phyloP scores from a whole-genome alignment of 306 rosid genomes.

The Malus fusca region DNA sequence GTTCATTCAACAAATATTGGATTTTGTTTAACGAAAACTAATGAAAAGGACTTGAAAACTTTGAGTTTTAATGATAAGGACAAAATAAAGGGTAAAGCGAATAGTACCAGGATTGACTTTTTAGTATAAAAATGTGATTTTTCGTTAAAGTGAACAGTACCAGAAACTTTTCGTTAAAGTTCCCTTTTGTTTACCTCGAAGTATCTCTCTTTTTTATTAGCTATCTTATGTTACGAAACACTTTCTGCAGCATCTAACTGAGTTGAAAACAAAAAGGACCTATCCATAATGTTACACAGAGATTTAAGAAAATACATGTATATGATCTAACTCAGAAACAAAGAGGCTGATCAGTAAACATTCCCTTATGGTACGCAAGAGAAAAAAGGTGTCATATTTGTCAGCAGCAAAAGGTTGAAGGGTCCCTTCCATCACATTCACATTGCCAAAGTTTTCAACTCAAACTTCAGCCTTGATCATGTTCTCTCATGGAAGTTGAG shows the following conservation, averaged over 20 bases:
- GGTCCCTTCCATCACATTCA: constrained; percentile 15
- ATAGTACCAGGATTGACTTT: no score
- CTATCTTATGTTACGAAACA: constrained; percentile 29
- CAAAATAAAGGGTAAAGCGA: no score
- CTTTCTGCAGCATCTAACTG: constrained; percentile 28
- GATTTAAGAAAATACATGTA: background rate
- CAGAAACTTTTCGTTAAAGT: no score
- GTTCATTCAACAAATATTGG: constrained; percentile 21
- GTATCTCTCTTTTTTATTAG: constrained; percentile 13
- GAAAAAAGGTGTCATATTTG: constrained; percentile 10
- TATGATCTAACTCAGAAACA: constrained; percentile 22
- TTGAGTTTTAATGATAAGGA: no score
- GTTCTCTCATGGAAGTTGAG: constrained; percentile 55
- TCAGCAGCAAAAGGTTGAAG: constrained; percentile 19
- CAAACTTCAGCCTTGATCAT: constrained; percentile 16
- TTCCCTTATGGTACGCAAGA: background rate
- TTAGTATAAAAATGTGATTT: no score
- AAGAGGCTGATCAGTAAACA: constrained; percentile 19
- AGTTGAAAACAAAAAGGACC: constrained; percentile 31
- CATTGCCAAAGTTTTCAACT: constrained; percentile 3
- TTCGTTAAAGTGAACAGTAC: no score
- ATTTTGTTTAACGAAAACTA: constrained; percentile 15
- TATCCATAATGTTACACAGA: constrained; percentile 20
- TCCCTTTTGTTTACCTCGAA: constrained; percentile 25
- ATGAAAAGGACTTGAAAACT: no score